Base-by-base conservation (phyloP, 2,329 filamentous ascomycete species). In the Trichoderma afroharzianum region DNA sequence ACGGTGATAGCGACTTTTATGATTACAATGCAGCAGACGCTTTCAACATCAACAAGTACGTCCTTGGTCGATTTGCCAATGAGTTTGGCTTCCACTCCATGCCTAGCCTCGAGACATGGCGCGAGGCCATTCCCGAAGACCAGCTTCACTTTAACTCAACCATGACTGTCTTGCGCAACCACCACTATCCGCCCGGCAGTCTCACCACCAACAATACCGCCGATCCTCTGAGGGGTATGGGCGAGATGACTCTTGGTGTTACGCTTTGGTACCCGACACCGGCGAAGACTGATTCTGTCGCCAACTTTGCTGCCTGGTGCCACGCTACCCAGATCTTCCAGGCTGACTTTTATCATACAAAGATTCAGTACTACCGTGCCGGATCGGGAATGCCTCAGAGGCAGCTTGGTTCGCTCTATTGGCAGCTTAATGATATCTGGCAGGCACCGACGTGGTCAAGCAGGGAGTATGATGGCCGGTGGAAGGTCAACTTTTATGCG, bases 361-460 rank as follows among this genome's bases (percentile, higher is more conserved):
- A 67, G 32, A 67, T 67, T 21, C 63, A 67, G 24, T 67, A 67
- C 18, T 67, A 67, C 33, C 63, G 63, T 12, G 63, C 63, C 15
- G 63, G 63, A 11, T 39, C 63, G 2, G 63, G 63, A 3, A 57
- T 67, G 63, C 63, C 63, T 15, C 63, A 67, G 11, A 53, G 63
- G 15, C 63, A 67, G 32, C 39, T 67, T 3, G 63, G 63, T 18
- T 67, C 63, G 15, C 32, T 67, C 6, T 67, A 67, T 21, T 67
- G 63, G 63, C 63, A 67, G 32, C 63, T 67, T n/a, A 67, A 67
- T 18, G 63, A 67, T 14, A 67, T 67, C 9, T 67, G 63, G 63
- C 63, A 67, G 50, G 63, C 63, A 24, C 63, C 63, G 30, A 67
- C 63, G 6, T 67, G 63, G 63, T 67, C 63, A 15, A 30, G 15